A percentile compares a stretch with the other conserved stretches of the same genome.
Conservation (phyloP, 805 yeast genomes). For the Candida pseudoglaebosa region DNA sequence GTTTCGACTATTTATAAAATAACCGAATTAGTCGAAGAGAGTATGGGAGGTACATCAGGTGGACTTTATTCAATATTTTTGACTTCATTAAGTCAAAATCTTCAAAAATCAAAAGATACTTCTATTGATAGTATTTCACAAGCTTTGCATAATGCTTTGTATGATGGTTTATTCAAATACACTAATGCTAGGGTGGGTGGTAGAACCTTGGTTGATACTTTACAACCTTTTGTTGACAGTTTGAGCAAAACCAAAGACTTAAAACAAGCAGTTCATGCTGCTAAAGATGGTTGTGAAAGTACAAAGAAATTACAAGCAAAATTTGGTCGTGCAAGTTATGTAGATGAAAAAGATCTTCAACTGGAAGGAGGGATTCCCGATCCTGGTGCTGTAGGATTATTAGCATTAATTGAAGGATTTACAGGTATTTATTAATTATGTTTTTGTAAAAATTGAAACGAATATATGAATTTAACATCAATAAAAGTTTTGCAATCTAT, state of each 20-base stretch:
- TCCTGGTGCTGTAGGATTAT: slow-evolving; percentile 91
- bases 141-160: slow-evolving; percentile 56
- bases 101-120: slow-evolving; percentile 37
- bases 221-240: slow-evolving; percentile 78
- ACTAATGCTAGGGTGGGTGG: slow-evolving; percentile 89
- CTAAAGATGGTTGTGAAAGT: slow-evolving; percentile 67
- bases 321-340: slow-evolving; percentile 93
- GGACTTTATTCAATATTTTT: slow-evolving; percentile 85
- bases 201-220: slow-evolving; percentile 82
- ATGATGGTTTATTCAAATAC: slow-evolving; percentile 70
- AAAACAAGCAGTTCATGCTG: slow-evolving; percentile 60
- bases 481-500: slow-evolving; percentile 1
- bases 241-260: slow-evolving; percentile 51
- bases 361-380: slow-evolving; percentile 78
- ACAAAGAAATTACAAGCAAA: slow-evolving; percentile 77
- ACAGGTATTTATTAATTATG: slow-evolving; percentile 7
- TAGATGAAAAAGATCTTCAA: slow-evolving; percentile 55
- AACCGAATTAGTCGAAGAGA: slow-evolving; percentile 79
- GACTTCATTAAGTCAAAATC: slow-evolving; percentile 62
- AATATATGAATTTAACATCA: not conserved
- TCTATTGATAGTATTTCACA: slow-evolving; percentile 34
- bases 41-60: slow-evolving; percentile 98
- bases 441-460: not conserved
- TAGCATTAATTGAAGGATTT: slow-evolving; percentile 51
- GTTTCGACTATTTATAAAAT: slow-evolving; percentile 62